Conservation (phyloP, 116 monocot genomes). For the Cymodocea nodosa region DNA sequence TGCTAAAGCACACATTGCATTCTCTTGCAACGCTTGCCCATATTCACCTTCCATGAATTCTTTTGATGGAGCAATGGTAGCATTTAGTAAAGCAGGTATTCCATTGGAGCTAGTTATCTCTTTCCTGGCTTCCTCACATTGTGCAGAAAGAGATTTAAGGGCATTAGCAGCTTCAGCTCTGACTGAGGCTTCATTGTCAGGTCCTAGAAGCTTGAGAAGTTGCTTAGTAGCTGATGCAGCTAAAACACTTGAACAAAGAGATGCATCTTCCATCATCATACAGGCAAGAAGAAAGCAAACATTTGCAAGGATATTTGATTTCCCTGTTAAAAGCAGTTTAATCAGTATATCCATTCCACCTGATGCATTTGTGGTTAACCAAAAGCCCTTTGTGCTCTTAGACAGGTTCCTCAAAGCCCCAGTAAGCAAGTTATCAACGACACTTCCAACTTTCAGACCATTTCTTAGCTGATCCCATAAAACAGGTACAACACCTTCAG, state of each 20-base stretch:
- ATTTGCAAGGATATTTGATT: conserved; percentile 58
- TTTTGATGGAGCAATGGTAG: conserved; percentile 97
- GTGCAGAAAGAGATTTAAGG: conserved; percentile 88
- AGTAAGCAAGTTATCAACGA: conserved; percentile 70
- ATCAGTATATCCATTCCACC: conserved; percentile 77
- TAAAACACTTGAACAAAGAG: conserved; percentile 63
- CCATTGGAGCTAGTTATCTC: conserved; percentile 90
- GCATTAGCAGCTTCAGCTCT: conserved; percentile 97
- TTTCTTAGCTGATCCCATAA: conserved; percentile 75
- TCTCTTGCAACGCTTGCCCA: conserved; percentile 92
- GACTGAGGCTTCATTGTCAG: conserved; percentile 77
- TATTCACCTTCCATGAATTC: conserved; percentile 99
- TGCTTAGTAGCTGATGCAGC: conserved; percentile 60
- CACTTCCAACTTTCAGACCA: conserved; percentile 45
- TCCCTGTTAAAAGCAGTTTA: conserved; percentile 61
- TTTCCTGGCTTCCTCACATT: conserved; percentile 85
- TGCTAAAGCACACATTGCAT: conserved; percentile 96
- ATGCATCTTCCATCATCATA: conserved; percentile 80
- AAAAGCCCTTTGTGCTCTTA: conserved; percentile 67
- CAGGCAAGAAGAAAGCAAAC: conserved; percentile 86
- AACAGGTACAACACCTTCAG: conserved; percentile 92
- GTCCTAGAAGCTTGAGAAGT: conserved; percentile 75
- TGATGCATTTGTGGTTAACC: conserved; percentile 57
- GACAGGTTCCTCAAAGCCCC: conserved; percentile 80
- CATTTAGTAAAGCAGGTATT: conserved; percentile 93